These are phyloP conservation scores for Nectriaceae sp. DNA, from an alignment of 2,329 filamentous ascomycete genomes.

Conservation along the genomic window DNA sequence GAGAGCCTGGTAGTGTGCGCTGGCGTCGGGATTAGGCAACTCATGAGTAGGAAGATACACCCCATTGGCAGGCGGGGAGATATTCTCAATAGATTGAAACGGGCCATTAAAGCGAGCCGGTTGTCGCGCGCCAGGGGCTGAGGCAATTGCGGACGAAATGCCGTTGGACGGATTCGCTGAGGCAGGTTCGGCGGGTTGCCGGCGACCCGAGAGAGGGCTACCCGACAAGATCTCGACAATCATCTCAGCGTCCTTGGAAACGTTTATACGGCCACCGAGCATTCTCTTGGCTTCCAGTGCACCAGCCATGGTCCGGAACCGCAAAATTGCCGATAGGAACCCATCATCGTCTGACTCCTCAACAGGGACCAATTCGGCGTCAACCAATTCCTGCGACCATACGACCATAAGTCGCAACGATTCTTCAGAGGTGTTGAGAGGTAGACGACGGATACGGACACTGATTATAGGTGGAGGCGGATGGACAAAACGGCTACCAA, in stretches of 20 bases:
- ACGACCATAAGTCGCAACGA: constrained; percentile 58
- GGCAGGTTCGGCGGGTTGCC: constrained; percentile 24
- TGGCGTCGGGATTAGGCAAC: constrained; percentile 58
- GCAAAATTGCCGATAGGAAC: constrained; percentile 54
- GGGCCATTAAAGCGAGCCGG: constrained; percentile 61
- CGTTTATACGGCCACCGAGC: constrained; percentile 57
- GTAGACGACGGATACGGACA: constrained; percentile 57
- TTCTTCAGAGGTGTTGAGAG: constrained; percentile 55
- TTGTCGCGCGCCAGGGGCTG: constrained; percentile 49
- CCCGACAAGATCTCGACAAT: constrained; percentile 58
- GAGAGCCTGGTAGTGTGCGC: constrained; percentile 58
- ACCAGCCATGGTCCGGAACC: constrained; percentile 53
- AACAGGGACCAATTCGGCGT: constrained; percentile 51
- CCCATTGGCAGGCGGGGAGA: constrained; percentile 61
- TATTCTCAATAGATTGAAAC: constrained; percentile 63
- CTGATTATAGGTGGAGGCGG: constrained; percentile 38
- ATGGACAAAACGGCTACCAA: constrained; percentile 41
- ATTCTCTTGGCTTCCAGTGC: constrained; percentile 59
- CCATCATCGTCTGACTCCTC: constrained; percentile 52
- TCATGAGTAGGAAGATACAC: constrained; percentile 53
- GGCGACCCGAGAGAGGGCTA: constrained; percentile 36
- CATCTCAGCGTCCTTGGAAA: constrained; percentile 52
- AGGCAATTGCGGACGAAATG: constrained; percentile 39
- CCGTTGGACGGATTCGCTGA: constrained; percentile 18
- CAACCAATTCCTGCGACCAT: constrained; percentile 57